Evolutionary conservation across 495 filamentous ascomycete species (phyloP).

Genomic region (Aspergillus steynii): DNA sequence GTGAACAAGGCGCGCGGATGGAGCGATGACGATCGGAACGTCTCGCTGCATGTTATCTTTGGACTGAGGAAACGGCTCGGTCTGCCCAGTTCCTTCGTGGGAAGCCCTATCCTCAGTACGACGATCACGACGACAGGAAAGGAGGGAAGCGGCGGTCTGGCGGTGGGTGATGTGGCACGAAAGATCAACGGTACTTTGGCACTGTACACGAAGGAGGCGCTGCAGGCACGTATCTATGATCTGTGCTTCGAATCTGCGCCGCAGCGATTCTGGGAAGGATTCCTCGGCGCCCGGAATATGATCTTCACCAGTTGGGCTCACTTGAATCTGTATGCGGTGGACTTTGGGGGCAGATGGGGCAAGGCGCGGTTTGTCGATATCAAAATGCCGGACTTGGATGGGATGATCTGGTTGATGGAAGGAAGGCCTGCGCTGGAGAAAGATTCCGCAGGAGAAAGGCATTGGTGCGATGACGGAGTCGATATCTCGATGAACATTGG

Average conservation of each 20-base stretch:
- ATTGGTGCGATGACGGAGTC: constrained; percentile 16
- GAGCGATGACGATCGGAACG: constrained; percentile 1
- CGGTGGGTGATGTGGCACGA: neutral
- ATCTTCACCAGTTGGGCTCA: constrained; percentile 11
- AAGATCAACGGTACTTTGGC: constrained; percentile 1
- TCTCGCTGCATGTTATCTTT: constrained; percentile 7
- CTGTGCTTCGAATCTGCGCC: constrained; percentile 9
- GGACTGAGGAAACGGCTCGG: constrained; percentile 8
- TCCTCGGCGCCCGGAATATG: constrained; percentile 4
- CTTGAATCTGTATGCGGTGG: constrained; percentile 11
- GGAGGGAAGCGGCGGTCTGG: neutral
- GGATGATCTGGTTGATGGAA: constrained; percentile 11
- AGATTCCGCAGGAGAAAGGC: neutral
- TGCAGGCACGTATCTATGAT: constrained; percentile 5
- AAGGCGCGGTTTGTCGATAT: constrained; percentile 10
- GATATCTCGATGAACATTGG: constrained; percentile 10
- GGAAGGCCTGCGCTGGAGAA: constrained; percentile 2
- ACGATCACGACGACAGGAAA: constrained; percentile 7
- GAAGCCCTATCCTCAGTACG: constrained; percentile 10
- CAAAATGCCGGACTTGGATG: constrained; percentile 11
- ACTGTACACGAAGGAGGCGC: constrained; percentile 1
- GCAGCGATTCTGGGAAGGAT: constrained; percentile 15
- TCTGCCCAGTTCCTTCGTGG: constrained; percentile 8
- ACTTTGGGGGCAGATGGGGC: constrained; percentile 3
- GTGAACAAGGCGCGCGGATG: constrained; percentile 3